Percentiles rank a stretch among this genome's conserved stretches.
Conservation (phyloP, 2,329 filamentous ascomycete genomes). For the Microdochium nivale region DNA sequence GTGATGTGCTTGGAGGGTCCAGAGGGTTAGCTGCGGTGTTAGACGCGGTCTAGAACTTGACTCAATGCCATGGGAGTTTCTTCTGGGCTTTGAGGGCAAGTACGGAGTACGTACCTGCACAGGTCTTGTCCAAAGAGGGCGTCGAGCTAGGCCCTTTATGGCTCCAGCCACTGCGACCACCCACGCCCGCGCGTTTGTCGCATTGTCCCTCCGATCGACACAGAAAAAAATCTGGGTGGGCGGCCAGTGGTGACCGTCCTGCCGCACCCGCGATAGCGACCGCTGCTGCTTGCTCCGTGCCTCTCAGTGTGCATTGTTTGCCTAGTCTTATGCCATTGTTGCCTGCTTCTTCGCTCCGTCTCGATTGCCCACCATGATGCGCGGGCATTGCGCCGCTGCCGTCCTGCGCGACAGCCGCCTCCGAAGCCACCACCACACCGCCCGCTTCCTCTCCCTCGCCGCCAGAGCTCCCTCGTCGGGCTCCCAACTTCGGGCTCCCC, state of each 20-base stretch:
- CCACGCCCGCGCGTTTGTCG: background rate
- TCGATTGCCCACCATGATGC: background rate
- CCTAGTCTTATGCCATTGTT: background rate
- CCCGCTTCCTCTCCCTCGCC: conserved; percentile 22
- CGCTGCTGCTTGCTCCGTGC: background rate
- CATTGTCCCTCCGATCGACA: background rate
- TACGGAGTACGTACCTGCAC: no score
- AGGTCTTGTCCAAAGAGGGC: no score
- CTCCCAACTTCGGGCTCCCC: conserved; percentile 14
- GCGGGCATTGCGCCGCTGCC: conserved; percentile 12
- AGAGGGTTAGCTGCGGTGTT: no score
- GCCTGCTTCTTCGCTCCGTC: background rate
- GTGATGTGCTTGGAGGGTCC: no score
- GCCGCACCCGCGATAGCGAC: background rate
- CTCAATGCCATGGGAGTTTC: no score
- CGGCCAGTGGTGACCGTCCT: background rate
- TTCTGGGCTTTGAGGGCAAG: no score
- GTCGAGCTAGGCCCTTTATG: background rate
- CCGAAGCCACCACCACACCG: conserved; percentile 20
- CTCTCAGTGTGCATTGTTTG: background rate
- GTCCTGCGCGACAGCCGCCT: conserved; percentile 27
- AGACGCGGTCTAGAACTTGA: no score
- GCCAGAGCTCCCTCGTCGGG: conserved; percentile 16
- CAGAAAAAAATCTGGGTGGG: background rate
- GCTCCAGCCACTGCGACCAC: background rate